Evolutionary conservation across 108 stramenopile species (phyloP).

Genomic region (Fragilaria radians): DNA sequence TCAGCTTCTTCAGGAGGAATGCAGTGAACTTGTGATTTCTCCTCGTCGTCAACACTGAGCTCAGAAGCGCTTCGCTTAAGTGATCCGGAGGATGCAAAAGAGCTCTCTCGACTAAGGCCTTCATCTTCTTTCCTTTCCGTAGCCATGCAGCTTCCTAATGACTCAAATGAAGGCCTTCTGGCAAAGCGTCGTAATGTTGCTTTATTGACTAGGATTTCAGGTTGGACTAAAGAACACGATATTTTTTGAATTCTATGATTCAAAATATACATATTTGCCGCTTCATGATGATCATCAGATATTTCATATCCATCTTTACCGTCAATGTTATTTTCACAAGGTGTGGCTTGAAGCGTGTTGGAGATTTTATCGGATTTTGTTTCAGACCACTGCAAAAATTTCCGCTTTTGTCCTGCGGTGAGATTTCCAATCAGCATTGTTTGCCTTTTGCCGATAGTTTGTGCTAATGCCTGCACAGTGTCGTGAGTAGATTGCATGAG

Average conservation of each 20-base stretch:
- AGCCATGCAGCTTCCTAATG: conserved; percentile 41
- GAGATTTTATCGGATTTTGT: conserved; percentile 33
- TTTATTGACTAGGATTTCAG: conserved; percentile 20
- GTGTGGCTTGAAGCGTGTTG: conserved; percentile 4
- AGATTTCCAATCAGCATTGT: conserved; percentile 27
- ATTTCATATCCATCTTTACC: conserved; percentile 25
- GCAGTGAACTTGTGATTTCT: conserved; percentile 16
- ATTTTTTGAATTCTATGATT: conserved; percentile 59
- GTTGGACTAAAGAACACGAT: conserved; percentile 15
- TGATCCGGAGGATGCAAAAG: conserved; percentile 66
- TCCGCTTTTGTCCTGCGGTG: conserved; percentile 52
- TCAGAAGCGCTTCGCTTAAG: conserved; percentile 58
- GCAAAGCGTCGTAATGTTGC: conserved; percentile 49
- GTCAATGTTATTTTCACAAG: conserved; percentile 1
- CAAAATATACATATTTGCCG: conserved; percentile 82
- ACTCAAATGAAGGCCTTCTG: conserved; percentile 79
- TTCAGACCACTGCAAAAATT: conserved; percentile 60
- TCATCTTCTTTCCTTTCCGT: conserved; percentile 28
- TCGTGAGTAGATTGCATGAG: conserved; percentile 57
- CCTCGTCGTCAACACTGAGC: conserved; percentile 33
- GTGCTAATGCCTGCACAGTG: conserved; percentile 34
- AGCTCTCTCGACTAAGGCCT: conserved; percentile 23
- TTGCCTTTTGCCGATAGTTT: conserved; percentile 41
- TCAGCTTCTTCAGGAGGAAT: conserved; percentile 41
- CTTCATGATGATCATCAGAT: conserved; percentile 46